Percentiles rank a stretch among this genome's conserved stretches.
Conservation (phyloP, 2,329 filamentous ascomycete species). For the Colletotrichum truncatum region DNA sequence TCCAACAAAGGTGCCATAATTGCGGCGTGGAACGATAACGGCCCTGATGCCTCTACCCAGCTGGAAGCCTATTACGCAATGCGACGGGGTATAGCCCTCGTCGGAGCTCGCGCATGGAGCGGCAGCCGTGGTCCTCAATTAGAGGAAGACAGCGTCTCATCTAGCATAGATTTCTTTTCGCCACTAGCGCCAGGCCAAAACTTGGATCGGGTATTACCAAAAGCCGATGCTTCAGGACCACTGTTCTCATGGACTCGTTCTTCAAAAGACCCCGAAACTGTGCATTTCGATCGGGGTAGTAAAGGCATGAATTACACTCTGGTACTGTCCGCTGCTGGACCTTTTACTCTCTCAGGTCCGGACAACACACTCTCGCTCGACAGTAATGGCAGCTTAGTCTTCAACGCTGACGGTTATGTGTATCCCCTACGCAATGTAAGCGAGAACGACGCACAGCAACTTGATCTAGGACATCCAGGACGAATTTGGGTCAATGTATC, state of each 20-base stretch:
- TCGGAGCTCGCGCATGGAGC: conserved; percentile 50
- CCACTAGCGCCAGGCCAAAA: conserved; percentile 52
- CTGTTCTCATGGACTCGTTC: conserved; percentile 44
- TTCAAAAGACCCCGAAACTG: background rate
- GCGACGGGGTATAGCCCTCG: conserved; percentile 52
- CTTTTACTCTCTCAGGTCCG: background rate
- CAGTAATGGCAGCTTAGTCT: background rate
- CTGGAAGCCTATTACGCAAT: conserved; percentile 57
- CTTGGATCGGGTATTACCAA: conserved; percentile 46
- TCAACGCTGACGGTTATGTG: conserved; percentile 41
- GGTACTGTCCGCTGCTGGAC: conserved; percentile 37
- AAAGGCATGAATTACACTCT: conserved; percentile 58
- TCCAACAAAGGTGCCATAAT: conserved; percentile 47
- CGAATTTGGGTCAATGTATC: conserved; percentile 62
- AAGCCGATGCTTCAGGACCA: conserved; percentile 22
- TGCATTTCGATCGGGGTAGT: conserved; percentile 44
- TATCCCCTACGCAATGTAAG: conserved; percentile 59
- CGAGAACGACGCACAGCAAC: conserved; percentile 53
- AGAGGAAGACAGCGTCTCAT: conserved; percentile 34
- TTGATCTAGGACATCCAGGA: conserved; percentile 56
- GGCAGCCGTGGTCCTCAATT: conserved; percentile 46
- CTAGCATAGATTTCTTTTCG: conserved; percentile 47
- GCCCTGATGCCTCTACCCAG: conserved; percentile 56
- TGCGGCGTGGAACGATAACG: conserved; percentile 59
- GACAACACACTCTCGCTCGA: background rate